These are phyloP conservation scores for Isatis tinctoria DNA, from an alignment of 345 rosid genomes.

Conservation along the genomic window DNA sequence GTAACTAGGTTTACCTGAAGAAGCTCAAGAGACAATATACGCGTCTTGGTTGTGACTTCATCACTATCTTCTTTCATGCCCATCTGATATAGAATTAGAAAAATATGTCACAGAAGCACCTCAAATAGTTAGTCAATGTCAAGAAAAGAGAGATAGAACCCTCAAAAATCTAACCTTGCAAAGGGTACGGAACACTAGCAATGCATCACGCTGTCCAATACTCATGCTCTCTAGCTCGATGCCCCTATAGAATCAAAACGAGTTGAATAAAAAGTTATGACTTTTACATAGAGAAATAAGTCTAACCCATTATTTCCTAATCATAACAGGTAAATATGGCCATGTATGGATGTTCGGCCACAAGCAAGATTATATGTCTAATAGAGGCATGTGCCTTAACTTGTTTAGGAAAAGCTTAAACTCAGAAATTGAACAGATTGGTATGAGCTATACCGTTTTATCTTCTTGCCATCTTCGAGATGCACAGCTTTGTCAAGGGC, in stretches of 20 bases:
- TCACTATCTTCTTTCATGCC: constrained; percentile 98
- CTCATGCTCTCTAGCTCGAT: constrained; percentile 95
- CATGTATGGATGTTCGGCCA: neutral
- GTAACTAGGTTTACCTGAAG: constrained; percentile 65
- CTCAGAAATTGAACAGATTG: constrained; percentile 8
- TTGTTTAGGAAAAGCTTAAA: neutral
- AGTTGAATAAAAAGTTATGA: constrained; percentile 4
- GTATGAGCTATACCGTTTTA: constrained; percentile 52
- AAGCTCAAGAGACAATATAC: constrained; percentile 94
- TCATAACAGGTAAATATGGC: constrained; percentile 3
- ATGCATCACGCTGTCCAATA: constrained; percentile 91
- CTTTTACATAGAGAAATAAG: neutral
- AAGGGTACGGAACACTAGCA: constrained; percentile 90
- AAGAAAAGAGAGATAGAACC: constrained; percentile 5
- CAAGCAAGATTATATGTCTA: constrained; percentile 5
- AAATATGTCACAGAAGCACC: constrained; percentile 16
- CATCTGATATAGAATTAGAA: constrained; percentile 54
- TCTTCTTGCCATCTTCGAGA: constrained; percentile 93
- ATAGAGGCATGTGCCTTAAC: neutral
- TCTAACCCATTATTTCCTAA: neutral
- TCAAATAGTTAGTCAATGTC: constrained; percentile 21
- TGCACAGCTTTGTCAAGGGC: constrained; percentile 97
- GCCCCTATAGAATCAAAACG: constrained; percentile 46
- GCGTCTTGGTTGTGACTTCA: constrained; percentile 89
- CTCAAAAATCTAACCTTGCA: constrained; percentile 72